Conservation (phyloP, 805 yeast genomes). For the Metschnikowia colocasiae region DNA sequence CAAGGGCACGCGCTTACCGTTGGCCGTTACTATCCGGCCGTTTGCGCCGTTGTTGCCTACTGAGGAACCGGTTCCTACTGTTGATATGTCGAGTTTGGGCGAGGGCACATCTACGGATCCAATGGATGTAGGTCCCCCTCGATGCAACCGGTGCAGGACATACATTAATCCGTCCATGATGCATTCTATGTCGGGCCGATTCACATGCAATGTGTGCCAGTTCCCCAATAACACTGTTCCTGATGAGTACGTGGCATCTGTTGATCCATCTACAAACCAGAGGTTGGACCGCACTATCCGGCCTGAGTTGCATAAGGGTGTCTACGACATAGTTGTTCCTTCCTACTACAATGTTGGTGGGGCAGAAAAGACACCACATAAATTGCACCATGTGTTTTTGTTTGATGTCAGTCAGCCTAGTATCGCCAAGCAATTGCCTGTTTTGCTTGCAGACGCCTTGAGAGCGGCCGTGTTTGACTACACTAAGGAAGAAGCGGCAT, state of each 20-base stretch:
- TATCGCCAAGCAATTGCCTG: conserved; percentile 55
- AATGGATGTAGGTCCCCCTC: conserved; percentile 60
- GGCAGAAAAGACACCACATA: conserved; percentile 27
- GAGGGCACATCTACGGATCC: conserved; percentile 21
- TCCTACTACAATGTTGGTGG: conserved; percentile 57
- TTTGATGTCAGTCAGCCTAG: conserved; percentile 66
- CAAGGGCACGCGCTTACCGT: conserved; percentile 67
- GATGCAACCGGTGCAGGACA: conserved; percentile 90
- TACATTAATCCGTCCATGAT: conserved; percentile 84
- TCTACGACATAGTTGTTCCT: conserved; percentile 82
- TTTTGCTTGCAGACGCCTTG: conserved; percentile 66
- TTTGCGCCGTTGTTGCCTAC: conserved; percentile 59
- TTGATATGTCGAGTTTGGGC: conserved; percentile 51
- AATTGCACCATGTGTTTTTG: conserved; percentile 67
- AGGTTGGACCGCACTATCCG: conserved; percentile 60
- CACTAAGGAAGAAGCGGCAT: conserved; percentile 8
- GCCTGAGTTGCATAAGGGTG: conserved; percentile 79
- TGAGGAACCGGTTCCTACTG: conserved; percentile 62
- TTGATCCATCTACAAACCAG: conserved; percentile 53
- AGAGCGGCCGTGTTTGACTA: conserved; percentile 48
- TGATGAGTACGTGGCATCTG: conserved; percentile 57
- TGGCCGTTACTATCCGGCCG: conserved; percentile 79
- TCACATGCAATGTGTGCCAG: conserved; percentile 84
- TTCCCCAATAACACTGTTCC: conserved; percentile 66
- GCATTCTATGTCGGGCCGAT: conserved; percentile 55